Base-by-base conservation (phyloP, 768 basidiomycete species). In the Lactarius trivialis region DNA sequence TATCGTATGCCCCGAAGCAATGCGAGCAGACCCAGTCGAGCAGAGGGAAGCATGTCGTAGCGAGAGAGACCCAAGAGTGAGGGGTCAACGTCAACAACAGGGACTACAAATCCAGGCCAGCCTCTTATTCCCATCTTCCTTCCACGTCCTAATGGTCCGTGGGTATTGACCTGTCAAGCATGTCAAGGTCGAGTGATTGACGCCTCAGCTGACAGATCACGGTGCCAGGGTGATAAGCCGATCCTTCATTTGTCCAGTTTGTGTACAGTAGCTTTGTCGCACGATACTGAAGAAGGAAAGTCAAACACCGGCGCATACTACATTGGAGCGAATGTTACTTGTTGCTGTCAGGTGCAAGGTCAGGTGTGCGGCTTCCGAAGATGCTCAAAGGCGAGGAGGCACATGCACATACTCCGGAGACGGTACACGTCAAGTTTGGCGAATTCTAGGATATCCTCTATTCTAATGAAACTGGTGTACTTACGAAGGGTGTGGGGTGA, bases 321-420 rank as follows among this genome's bases (percentile, higher is more conserved):
- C 12, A 14, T 24, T 4, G 45, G 37, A 15, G 15, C 56, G 59
- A 6, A 45, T 41, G 12, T 60, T 24, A 39, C 17, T 55, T 45
- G 60, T 61, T 57, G 55, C n/a, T 34, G 21, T 24, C n/a, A 49
- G 91, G 85, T 30, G 30, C 30, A 2, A 30, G n/a, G n/a, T n/a
- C n/a, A n/a, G n/a, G 77, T 87, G 55, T 98, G 95, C 70, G 83
- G 88, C n/a, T n/a, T n/a, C n/a, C n/a, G 19, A 78, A 85, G 68
- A 68, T 96, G 96, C 34, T 30, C 30, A 30, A 95, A 98, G n/a
- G n/a, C n/a, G n/a, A n/a, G 77, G 97, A 94, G 70, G 94, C 82
- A n/a, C n/a, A n/a, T n/a, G 52, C 96, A 98, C 30, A 30, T 71
- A 95, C 96, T 4, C 82, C 82, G 68, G 77, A 84, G 73, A 0